Base-by-base conservation (phyloP, 2,329 filamentous ascomycete genomes). In the Stylonectria norvegica region DNA sequence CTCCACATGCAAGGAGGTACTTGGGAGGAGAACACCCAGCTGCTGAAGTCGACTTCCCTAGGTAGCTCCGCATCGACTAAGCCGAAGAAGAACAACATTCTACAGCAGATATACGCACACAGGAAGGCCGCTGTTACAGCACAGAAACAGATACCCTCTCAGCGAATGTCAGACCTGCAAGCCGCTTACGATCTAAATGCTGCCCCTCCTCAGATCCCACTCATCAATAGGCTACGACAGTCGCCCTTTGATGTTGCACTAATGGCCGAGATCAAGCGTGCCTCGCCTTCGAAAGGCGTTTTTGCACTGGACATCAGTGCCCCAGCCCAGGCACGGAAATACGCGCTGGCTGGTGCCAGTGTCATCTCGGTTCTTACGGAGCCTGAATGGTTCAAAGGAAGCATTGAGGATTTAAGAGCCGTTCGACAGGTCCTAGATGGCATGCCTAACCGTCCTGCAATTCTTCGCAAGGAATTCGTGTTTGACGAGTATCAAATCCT, bases 401-500 rank as follows among this genome's bases (percentile, higher is more conserved):
- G 86, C 65, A 90, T 98, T 45, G 91, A 98, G 43, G 93, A 98
- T 61, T 70, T 98, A 38, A 81, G 86, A 45, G 81, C 85, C 22
- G 93, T 97, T 20, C 81, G 93, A 31, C 86, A 91, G 64, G 89
- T 87, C 34, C 71, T 98, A n/a, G 81, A 89, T 55, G 85, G 86
- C 10, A 89, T 98, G 83, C 84, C 88, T 2, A 94, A 96, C 61
- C 79, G 93, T 37, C 94, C 93, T 3, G 94, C 91, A 2, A 79
- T 98, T 10, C 70, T 98, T 20, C 83, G 94, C 17, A 98, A 98
- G 62, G 93, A 98, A 56, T 98, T 98, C 58, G 82, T 98, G 28
- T 98, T 97, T 58, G 90, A 97, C 32, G 89, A 97, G 62, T 98
- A 98, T 61, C 93, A 98, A 64, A 97, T 98, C 38, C 75, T 98